Base-by-base conservation (phyloP, 768 basidiomycete genomes). In the Phylloporus arenicola region DNA sequence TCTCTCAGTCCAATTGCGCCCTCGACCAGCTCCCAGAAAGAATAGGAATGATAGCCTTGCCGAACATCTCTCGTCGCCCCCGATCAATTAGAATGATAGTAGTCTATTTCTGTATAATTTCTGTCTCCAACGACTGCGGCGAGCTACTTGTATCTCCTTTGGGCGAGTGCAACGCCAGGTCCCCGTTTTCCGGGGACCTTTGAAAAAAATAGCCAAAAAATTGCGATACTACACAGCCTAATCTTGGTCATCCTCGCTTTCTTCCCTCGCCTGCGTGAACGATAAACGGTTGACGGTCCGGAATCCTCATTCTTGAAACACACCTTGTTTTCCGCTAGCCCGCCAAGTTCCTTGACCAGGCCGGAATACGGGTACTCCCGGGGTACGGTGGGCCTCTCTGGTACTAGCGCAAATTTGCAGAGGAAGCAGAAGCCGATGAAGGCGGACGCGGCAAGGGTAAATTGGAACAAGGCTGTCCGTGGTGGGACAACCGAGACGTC, bases 291-390 rank as follows among this genome's bases (percentile, higher is more conserved):
- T 51, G 45, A 27, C 7, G 9, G 9, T 29, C 51, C 31, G 48
- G 25, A 42, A 43, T 0, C 45, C 27, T 41, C 12, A 44, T 37
- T 20, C 1, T 30, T 34, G 27, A 14, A 34, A 61, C 77, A 14
- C 50, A 88, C 90, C 78, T 87, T 86, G 67, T 87, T 89, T 59
- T 79, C 83, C 55, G 87, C 81, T 49, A 85, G 56, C 12, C 90
- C 88, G 17, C 90, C 90, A 9, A 92, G 78, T 65, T 92, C 90
- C 49, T 68, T 76, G 31, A 84, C 80, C 30, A 92, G 75, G 7
- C 90, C 90, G 45, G 75, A 75, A 62, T 75, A 89, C 2, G 90
- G 90, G 60, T 88, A 92, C 56, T 86, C 76, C 43, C 90, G 82
- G 14, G 81, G 83, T 5, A 85, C 70, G 13, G 79, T 79, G 20